Base-by-base conservation (phyloP, 768 basidiomycete species). In the Boletus reticulatus region DNA sequence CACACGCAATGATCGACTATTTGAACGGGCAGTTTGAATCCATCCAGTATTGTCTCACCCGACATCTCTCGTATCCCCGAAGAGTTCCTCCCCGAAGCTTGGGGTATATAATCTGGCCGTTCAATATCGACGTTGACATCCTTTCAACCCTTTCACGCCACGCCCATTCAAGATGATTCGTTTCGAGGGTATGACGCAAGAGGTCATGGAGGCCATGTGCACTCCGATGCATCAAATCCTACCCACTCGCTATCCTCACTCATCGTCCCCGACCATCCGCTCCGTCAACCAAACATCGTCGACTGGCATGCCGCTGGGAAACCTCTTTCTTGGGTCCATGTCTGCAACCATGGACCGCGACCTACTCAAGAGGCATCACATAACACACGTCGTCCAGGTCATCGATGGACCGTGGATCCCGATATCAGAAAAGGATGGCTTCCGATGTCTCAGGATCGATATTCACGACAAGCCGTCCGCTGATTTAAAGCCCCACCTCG, bases 141-240 rank as follows among this genome's bases (percentile, higher is more conserved):
- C 11, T 14, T 36, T 36, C 38, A n/a, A 17, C 38, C 17, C 14
- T 39, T n/a, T 17, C 38, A 16, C n/a, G 6, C 14, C 17, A 14
- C 37, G 8, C 46, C 24, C 49, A 48, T 38, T 16, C n/a, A 49
- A 55, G 29, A 90, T 90, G 88, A 90, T 91, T 67, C 83, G 88
- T 50, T 89, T 90, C 77, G 88, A 90, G 69, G 81, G 77, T 52
- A 75, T 90, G 57, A 78, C 88, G 13, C 81, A 84, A 29, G 88
- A 89, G 63, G 86, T 90, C 47, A 83, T 87, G 79, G 85, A 89
- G 68, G 85, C 89, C 8, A 88, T 91, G 84, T 89, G 88, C 74
- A 91, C 88, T 0, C 89, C 89, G 0, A 89, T 91, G 89, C 88
- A 91, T 72, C 79, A 80, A 59, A 82, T 91, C 64, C 75, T 89